Conservation (phyloP, 495 filamentous ascomycete genomes). For the Xylaria bambusicola region DNA sequence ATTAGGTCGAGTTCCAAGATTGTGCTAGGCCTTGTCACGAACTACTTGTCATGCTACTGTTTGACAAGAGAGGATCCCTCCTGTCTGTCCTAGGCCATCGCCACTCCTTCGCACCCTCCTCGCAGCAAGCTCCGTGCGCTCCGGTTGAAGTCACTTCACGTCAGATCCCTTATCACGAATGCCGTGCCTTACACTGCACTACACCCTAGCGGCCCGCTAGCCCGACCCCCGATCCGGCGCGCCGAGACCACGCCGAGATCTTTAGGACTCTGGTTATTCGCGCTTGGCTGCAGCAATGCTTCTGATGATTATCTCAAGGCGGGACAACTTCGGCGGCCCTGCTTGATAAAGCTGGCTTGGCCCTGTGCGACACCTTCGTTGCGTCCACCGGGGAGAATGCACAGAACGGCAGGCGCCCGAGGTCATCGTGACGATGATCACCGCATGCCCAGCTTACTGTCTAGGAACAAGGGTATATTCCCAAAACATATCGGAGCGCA, state of each 20-base stretch:
- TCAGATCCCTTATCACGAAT: conserved; percentile 3
- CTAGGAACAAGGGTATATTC: conserved; percentile 8
- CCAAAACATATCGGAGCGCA: not conserved
- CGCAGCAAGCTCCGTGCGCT: conserved; percentile 7
- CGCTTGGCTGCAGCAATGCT: conserved; percentile 15
- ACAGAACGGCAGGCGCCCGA: not conserved
- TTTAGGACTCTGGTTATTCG: not conserved
- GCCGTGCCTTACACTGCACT: conserved; percentile 7
- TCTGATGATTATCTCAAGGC: not conserved
- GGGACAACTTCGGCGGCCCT: conserved; percentile 16
- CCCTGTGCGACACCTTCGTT: conserved; percentile 6
- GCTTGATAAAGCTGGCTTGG: conserved; percentile 14
- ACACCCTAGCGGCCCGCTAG: conserved; percentile 12
- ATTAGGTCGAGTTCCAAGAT: no score
- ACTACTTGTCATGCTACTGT: no score
- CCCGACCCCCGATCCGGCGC: conserved; percentile 15
- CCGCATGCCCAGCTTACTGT: conserved; percentile 4
- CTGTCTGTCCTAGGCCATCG: no score
- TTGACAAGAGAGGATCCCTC: no score
- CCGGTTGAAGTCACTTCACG: conserved; percentile 3
- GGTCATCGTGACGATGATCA: conserved; percentile 14
- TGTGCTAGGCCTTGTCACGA: no score
- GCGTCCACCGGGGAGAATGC: conserved; percentile 8
- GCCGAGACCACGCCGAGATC: conserved; percentile 19
- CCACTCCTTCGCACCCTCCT: not conserved